Conservation (phyloP, 495 filamentous ascomycete genomes). For the Penicillium pulvis region DNA sequence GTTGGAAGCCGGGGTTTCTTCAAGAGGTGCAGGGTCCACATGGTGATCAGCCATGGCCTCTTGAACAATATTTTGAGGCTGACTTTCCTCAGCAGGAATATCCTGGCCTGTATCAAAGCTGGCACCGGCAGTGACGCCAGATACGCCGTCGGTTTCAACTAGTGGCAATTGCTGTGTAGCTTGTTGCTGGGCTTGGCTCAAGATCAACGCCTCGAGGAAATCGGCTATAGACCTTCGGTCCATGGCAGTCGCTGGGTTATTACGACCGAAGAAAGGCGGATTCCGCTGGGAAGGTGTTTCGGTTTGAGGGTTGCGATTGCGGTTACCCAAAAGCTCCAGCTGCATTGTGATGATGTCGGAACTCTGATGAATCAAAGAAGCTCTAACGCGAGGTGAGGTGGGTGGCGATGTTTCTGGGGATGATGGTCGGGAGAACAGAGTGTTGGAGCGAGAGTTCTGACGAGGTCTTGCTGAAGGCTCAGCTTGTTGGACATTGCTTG, state of each 20-base stretch:
- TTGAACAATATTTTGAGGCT: conserved; percentile 12
- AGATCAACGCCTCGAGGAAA: conserved; percentile 39
- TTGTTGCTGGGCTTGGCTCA: conserved; percentile 31
- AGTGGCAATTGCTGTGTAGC: conserved; percentile 6
- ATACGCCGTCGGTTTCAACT: conserved; percentile 28
- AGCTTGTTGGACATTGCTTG: conserved; percentile 14
- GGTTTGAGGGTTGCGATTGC: conserved; percentile 31
- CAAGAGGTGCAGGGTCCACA: conserved; percentile 9
- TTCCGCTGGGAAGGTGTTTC: conserved; percentile 11
- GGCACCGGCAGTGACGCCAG: conserved; percentile 23
- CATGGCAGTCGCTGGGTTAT: conserved; percentile 15
- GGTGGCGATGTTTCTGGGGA: conserved; percentile 47
- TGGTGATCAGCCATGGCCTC: conserved; percentile 4
- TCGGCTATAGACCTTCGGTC: conserved; percentile 41
- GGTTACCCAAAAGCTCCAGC: conserved; percentile 43
- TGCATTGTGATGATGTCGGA: conserved; percentile 55
- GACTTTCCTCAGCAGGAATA: conserved; percentile 7
- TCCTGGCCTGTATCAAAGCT: conserved; percentile 23
- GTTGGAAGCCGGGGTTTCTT: conserved; percentile 15
- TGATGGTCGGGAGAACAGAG: conserved; percentile 43
- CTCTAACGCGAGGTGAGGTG: conserved; percentile 48
- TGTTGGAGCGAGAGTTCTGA: conserved; percentile 43
- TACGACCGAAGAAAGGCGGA: conserved; percentile 19
- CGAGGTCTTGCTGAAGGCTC: conserved; percentile 21
- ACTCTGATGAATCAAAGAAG: conserved; percentile 48